Evolutionary conservation across 768 basidiomycete genomes (phyloP).

Genomic region (Tricholoma sp.): DNA sequence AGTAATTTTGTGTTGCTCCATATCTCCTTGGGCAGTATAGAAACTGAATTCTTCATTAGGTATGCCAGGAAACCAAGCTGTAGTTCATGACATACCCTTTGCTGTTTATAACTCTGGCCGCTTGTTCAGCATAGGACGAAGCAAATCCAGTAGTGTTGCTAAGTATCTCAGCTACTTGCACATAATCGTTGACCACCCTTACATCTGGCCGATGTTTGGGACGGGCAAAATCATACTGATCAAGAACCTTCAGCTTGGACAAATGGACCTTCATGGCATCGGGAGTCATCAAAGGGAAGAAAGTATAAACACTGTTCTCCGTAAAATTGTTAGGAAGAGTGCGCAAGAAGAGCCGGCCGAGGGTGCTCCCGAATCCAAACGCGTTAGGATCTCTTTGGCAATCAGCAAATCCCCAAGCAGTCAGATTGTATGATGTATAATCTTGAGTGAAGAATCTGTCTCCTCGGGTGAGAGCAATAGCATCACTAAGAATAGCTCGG

Average conservation of each 20-base stretch:
- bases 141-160: constrained; percentile 40
- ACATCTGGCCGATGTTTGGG: constrained; percentile 31
- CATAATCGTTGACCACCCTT: constrained; percentile 39
- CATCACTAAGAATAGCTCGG: constrained; percentile 81
- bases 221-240: constrained; percentile 51
- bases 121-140: constrained; percentile 44
- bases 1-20: constrained; percentile 45
- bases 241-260: constrained; percentile 45
- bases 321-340: constrained; percentile 66
- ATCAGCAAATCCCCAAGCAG: constrained; percentile 81
- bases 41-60: constrained; percentile 40
- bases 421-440: constrained; percentile 75
- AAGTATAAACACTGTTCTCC: constrained; percentile 69
- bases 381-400: constrained; percentile 69
- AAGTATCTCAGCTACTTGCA: constrained; percentile 49
- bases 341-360: constrained; percentile 71
- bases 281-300: constrained; percentile 88
- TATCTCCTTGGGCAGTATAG: constrained; percentile 52
- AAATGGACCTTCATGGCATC: constrained; percentile 58
- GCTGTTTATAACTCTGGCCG: constrained; percentile 49
- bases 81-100: constrained; percentile 43
- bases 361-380: constrained; percentile 71
- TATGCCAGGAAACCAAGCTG: background rate
- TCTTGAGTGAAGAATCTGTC: constrained; percentile 81
- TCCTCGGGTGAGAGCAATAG: constrained; percentile 81